phyloP scores from a whole-genome alignment of 2,329 filamentous ascomycete species.

The Neocatenulostroma microsporum region DNA sequence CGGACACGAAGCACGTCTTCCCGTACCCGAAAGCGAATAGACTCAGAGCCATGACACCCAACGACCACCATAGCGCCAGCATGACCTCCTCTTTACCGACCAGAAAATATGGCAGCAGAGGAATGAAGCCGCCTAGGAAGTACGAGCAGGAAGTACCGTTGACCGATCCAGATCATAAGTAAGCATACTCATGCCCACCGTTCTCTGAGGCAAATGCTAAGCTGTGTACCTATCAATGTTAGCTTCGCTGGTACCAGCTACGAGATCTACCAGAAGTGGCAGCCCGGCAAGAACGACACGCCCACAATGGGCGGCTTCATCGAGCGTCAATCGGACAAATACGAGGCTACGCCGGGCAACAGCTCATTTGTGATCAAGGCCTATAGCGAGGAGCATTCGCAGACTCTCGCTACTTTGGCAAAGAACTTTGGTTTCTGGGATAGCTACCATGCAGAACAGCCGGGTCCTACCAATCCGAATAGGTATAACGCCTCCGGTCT shows the following conservation, averaged over 20 bases:
- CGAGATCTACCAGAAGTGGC: constrained; percentile 34
- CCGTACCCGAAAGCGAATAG: constrained; percentile 55
- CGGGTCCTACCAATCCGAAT: constrained; percentile 36
- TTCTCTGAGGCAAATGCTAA: no score
- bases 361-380: constrained; percentile 33
- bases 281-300: constrained; percentile 28
- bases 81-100: constrained; percentile 23
- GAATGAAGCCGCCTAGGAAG: constrained; percentile 48
- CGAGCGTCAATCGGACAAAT: constrained; percentile 33
- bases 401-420: constrained; percentile 29
- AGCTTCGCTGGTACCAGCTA: constrained; percentile 6
- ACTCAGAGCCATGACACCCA: constrained; percentile 52
- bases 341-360: constrained; percentile 30
- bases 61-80: constrained; percentile 48
- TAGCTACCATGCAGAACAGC: constrained; percentile 32
- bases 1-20: constrained; percentile 40
- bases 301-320: constrained; percentile 35
- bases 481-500: no score
- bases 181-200: no score
- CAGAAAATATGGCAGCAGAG: constrained; percentile 61
- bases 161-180: constrained; percentile 29
- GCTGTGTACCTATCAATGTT: no score
- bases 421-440: constrained; percentile 35
- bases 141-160: constrained; percentile 42
- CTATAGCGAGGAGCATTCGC: constrained; percentile 30